These are phyloP conservation scores for Rhodotorula sp. DNA, from an alignment of 1,284 basidiomycete genomes.

Conservation along the genomic window DNA sequence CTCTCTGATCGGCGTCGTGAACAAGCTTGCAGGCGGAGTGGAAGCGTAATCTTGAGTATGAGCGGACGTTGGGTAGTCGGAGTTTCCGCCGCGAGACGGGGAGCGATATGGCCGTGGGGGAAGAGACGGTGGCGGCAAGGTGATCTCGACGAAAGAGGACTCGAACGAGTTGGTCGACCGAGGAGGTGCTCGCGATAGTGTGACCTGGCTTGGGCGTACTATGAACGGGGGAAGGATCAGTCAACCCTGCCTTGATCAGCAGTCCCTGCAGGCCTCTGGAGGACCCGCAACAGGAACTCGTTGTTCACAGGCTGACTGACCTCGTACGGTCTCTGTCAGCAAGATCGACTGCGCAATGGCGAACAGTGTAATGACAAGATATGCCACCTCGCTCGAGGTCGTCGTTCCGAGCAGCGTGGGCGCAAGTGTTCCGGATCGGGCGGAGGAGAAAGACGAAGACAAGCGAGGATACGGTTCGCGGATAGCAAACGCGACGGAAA, in stretches of 20 bases:
- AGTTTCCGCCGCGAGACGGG: no score
- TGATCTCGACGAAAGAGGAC: background rate
- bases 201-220: background rate
- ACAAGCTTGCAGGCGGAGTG: background rate
- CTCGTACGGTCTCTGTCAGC: background rate
- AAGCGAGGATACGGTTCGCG: background rate
- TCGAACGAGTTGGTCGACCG: background rate
- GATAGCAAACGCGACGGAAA: constrained; percentile 11
- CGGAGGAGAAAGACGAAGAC: background rate
- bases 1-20: background rate
- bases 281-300: no score
- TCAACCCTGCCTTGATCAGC: no score
- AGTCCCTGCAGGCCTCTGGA: no score
- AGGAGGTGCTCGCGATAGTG: background rate
- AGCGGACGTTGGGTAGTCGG: no score
- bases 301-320: background rate
- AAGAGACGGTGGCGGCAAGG: background rate
- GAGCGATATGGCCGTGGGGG: background rate
- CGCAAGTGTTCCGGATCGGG: background rate
- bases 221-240: background rate
- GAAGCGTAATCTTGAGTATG: no score
- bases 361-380: background rate
- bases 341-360: background rate
- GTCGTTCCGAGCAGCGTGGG: constrained; percentile 17
- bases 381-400: background rate